These are phyloP conservation scores for Pisolithus albus DNA, from an alignment of 768 basidiomycete genomes.

Conservation along the genomic window DNA sequence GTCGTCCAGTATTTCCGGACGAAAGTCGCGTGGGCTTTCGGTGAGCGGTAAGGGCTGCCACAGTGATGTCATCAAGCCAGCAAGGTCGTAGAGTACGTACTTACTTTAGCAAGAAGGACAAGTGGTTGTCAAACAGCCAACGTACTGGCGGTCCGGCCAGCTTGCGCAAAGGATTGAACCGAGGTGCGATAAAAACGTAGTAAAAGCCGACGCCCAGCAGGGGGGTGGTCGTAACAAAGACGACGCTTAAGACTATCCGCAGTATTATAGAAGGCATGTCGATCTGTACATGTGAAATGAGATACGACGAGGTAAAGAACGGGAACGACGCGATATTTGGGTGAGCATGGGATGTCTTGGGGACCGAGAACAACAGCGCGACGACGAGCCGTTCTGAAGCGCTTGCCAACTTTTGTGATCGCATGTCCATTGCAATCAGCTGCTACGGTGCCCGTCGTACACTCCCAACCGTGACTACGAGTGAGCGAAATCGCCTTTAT, in stretches of 20 bases:
- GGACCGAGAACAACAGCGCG: conserved; percentile 5
- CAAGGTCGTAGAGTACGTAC: conserved; percentile 14
- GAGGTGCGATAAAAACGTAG: conserved; percentile 20
- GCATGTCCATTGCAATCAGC: too few species aligned
- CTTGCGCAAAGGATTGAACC: conserved; percentile 39
- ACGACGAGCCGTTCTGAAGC: background rate
- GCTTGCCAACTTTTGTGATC: too few species aligned
- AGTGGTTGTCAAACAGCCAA: conserved; percentile 46
- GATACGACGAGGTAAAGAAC: background rate
- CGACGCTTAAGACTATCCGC: conserved; percentile 3
- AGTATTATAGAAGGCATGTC: conserved; percentile 5
- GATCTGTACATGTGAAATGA: background rate
- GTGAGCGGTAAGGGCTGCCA: conserved; percentile 49
- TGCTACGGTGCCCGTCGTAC: too few species aligned
- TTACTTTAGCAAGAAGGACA: conserved; percentile 53
- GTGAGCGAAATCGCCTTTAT: too few species aligned
- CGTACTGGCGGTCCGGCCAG: conserved; percentile 56
- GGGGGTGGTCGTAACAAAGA: conserved; percentile 7
- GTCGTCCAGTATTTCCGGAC: conserved; percentile 59
- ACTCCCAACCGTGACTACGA: too few species aligned
- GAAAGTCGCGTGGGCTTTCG: conserved; percentile 45
- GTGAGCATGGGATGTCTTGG: background rate
- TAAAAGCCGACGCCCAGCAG: conserved; percentile 18
- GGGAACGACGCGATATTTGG: background rate
- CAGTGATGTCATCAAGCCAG: background rate